These are phyloP conservation scores for Prunus mume DNA, from an alignment of 306 rosid species.

Conservation along the genomic window DNA sequence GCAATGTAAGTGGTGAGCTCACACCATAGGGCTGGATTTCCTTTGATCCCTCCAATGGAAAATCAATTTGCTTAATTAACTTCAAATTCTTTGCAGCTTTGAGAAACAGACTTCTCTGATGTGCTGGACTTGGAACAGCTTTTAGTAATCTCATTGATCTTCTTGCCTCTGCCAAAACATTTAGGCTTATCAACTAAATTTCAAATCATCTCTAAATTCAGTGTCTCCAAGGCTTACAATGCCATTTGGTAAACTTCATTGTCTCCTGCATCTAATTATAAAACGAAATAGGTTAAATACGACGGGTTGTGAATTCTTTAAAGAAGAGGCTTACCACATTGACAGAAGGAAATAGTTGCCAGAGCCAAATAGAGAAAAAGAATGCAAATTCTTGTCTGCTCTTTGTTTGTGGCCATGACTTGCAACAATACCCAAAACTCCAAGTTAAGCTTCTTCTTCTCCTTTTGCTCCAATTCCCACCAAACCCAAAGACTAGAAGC, in stretches of 20 bases:
- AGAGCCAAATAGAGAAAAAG: constrained; percentile 41
- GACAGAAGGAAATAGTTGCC: constrained; percentile 44
- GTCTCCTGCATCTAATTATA: too few relatives aligned
- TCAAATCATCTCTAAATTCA: neutral
- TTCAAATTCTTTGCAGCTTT: constrained; percentile 50
- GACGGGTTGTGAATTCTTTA: neutral
- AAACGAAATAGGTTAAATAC: too few relatives aligned
- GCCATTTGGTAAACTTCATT: too few relatives aligned
- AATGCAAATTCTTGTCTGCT: constrained; percentile 25
- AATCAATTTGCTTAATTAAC: constrained; percentile 39
- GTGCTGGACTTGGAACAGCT: constrained; percentile 20
- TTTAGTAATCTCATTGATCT: constrained; percentile 40
- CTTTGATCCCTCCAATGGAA: constrained; percentile 35
- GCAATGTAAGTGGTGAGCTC: constrained; percentile 67
- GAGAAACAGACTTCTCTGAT: constrained; percentile 35
- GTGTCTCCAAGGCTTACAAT: too few relatives aligned
- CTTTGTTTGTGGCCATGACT: constrained; percentile 46
- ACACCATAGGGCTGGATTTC: constrained; percentile 53
- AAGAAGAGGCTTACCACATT: constrained; percentile 55
- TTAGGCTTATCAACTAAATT: neutral
- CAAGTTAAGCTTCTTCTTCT: constrained; percentile 6
- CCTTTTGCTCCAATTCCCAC: constrained; percentile 17
- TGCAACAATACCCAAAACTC: constrained; percentile 13
- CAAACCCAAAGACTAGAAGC: constrained; percentile 34
- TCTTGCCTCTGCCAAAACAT: constrained; percentile 47